Base-by-base conservation (phyloP, 177 flowering plant genomes). In the Vitis hybrid region DNA sequence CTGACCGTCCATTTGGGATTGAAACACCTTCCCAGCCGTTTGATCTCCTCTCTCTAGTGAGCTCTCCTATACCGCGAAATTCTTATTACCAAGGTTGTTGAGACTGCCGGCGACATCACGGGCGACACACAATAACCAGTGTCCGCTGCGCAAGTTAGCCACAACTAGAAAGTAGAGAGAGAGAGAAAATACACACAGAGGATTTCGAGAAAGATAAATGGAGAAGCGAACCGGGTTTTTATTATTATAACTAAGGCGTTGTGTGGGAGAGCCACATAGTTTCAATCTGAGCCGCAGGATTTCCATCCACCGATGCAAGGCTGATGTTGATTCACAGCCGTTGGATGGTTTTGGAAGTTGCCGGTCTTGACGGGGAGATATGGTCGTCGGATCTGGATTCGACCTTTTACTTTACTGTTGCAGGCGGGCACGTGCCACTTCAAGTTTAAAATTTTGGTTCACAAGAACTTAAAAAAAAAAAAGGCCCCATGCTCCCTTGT, bases 371-470 rank as follows among this genome's bases (percentile, higher is more conserved):
- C 78, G 82, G 83, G 76, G 52, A 64, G 81, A 81, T 75, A 40
- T 50, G 78, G 85, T 83, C 90, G 84, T 80, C 77, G 79, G 86
- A 85, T 82, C 75, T 50, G 58, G 82, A 79, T 75, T 77, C 82
- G 69, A 55, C 50, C 57, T 70, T 70, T 72, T 18, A 32, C 75
- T 71, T 81, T 71, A 69, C 70, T 52, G 73, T 72, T 27, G 75
- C 77, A 66, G 77, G 72, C 73, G 75, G 79, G 77, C 84, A 82
- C 84, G 84, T 82, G 72, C 80, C 77, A 12, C 75, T 77, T 8
- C 72, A 46, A 48, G 46, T 35, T 35, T 3, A 35, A 35, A 35
- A 5, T 6, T 35, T 35, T 35, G 46, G 46, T 35, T 35, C 46
- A 35, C 46, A 35, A 5, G 7, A 35, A 35, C 7, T 35, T 3